A percentile compares a stretch with the other conserved stretches of the same genome.
These are phyloP conservation scores for Aurantiochytrium sp. DNA, from an alignment of 108 stramenopile genomes.

Conservation along the genomic window DNA sequence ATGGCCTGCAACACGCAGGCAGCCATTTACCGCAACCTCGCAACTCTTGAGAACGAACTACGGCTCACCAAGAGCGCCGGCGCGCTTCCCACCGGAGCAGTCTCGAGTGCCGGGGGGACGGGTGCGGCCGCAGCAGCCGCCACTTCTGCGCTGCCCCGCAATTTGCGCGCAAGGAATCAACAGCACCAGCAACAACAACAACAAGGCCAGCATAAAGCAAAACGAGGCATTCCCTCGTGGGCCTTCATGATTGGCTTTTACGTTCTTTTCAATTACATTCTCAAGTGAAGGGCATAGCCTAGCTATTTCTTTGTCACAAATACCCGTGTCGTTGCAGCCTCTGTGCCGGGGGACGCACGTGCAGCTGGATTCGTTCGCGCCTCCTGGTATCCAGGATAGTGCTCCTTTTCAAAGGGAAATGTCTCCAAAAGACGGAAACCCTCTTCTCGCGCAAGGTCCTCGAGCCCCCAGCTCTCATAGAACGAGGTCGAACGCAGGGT, in stretches of 20 bases:
- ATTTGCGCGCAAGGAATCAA: neutral
- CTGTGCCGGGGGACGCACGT: neutral
- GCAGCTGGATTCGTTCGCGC: neutral
- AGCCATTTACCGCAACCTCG: neutral
- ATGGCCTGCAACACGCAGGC: neutral
- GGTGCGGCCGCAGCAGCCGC: neutral
- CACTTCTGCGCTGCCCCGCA: neutral
- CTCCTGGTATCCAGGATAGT: slow-evolving; percentile 4
- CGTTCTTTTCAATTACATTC: neutral
- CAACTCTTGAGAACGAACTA: neutral
- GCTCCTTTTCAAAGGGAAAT: neutral
- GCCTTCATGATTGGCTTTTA: neutral
- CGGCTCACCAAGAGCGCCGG: neutral
- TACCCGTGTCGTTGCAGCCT: neutral
- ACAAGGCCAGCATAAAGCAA: neutral
- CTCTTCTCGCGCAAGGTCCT: neutral
- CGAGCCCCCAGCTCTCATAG: neutral
- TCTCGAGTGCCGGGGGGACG: neutral
- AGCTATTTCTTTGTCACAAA: neutral
- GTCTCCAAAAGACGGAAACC: neutral
- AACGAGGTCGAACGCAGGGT: neutral
- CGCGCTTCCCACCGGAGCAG: neutral
- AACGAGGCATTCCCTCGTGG: neutral
- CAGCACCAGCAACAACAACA: neutral
- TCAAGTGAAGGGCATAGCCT: neutral